Base-by-base conservation (phyloP, 2,329 filamentous ascomycete species). In the Penicillium crustosum region DNA sequence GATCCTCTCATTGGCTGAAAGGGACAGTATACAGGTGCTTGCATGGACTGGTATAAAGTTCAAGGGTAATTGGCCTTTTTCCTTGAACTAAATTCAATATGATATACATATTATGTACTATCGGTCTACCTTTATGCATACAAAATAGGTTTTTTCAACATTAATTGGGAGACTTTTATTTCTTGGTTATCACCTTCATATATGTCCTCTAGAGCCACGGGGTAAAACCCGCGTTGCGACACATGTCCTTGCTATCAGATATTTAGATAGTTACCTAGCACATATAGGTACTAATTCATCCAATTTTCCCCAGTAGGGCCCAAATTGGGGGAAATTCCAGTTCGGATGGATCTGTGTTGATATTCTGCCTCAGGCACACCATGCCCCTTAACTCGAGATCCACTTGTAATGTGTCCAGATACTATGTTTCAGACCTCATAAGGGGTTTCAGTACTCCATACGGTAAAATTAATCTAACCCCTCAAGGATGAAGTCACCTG, bases 401-500 rank as follows among this genome's bases (percentile, higher is more conserved):
- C 49, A 51, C 50, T 36, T 47, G 31, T 15, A 33, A 36, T 8
- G 39, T 53, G 50, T 36, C 31, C 39, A 53, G 39, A 45, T 15
- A 9, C 29, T 17, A 25, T 45, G 39, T 47, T 53, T 53, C 50
- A 53, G 8, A 17, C 48, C n/a, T 50, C 23, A 27, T 1, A 53
- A 23, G 50, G 29, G 41, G 29, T 45, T 43, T 42, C 25, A 35
- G 44, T 55, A 55, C 21, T 9, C 9, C 9, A 19, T 48, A 42
- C 8, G 2, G 36, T 39, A 49, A 49, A n/a, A 29, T 35, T 50
- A 43, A 43, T 17, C 15, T 9, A 31, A 38, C 35, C 43, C n/a
- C 17, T n/a, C 10, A 49, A 10, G 33, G 43, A 45, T 53, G n/a
- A n/a, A 39, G 27, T 47, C 41, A 53, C 51, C 43, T 48, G 51